Evolutionary conservation across 805 yeast genomes (phyloP).

Genomic region (Lipomyces anomalus): DNA sequence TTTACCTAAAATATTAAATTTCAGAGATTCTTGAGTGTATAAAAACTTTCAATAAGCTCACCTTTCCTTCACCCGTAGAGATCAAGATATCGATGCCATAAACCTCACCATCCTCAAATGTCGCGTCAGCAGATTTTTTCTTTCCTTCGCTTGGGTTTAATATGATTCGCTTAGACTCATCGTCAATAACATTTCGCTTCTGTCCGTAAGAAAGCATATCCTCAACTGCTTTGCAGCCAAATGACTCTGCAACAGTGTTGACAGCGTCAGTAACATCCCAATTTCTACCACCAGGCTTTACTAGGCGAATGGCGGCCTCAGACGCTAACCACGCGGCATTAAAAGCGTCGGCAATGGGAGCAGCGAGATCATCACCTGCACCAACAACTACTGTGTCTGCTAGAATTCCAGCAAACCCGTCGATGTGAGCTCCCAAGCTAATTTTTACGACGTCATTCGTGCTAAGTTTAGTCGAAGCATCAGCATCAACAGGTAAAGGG

Average conservation of each 20-base stretch:
- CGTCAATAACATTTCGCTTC: constrained; percentile 56
- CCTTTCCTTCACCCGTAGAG: constrained; percentile 65
- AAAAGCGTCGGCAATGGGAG: constrained; percentile 59
- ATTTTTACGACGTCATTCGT: constrained; percentile 67
- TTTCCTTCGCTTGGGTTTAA: constrained; percentile 68
- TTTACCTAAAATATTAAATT: constrained; percentile 27
- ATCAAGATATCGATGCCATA: constrained; percentile 69
- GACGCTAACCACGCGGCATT: constrained; percentile 72
- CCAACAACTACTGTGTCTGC: constrained; percentile 68
- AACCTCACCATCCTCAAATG: constrained; percentile 70
- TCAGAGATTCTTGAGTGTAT: neutral
- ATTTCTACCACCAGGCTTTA: constrained; percentile 63
- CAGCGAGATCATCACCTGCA: constrained; percentile 41
- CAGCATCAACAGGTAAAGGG: constrained; percentile 56
- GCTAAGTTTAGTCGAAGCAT: constrained; percentile 50
- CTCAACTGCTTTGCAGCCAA: constrained; percentile 58
- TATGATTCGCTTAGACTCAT: constrained; percentile 71
- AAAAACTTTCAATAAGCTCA: constrained; percentile 23
- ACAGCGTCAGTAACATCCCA: constrained; percentile 70
- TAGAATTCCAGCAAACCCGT: constrained; percentile 64
- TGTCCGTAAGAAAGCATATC: constrained; percentile 74
- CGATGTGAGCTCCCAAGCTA: constrained; percentile 70
- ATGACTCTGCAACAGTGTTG: constrained; percentile 53
- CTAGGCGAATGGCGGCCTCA: constrained; percentile 68
- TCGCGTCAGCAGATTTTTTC: constrained; percentile 54